Conservation (phyloP, 257 asterid genomes). For the Voacanga thouarsii region DNA sequence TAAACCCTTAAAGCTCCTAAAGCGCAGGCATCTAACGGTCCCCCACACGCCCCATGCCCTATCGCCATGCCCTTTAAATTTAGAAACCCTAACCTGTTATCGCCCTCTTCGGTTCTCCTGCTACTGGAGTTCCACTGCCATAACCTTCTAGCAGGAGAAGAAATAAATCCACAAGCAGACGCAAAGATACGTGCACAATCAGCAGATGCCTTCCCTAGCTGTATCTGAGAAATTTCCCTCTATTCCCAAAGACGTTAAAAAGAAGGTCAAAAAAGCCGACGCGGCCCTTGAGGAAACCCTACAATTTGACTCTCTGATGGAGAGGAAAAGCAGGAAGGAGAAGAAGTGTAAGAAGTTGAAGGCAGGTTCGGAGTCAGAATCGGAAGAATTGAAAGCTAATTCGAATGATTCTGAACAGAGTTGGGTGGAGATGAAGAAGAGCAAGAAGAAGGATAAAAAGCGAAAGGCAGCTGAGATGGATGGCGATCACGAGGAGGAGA, state of each 20-base stretch:
- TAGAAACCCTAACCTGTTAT: slow-evolving; percentile 38
- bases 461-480: slow-evolving; percentile 54
- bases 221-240: slow-evolving; percentile 35
- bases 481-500: slow-evolving; percentile 43
- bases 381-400: slow-evolving; percentile 22
- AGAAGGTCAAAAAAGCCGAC: slow-evolving; percentile 35
- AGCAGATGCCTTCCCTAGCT: slow-evolving; percentile 53
- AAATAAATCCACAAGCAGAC: neutral
- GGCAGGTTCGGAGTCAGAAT: slow-evolving; percentile 45
- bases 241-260: slow-evolving; percentile 40
- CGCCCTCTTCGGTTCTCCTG: slow-evolving; percentile 36
- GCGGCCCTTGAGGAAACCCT: slow-evolving; percentile 18
- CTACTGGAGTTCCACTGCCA: slow-evolving; percentile 31
- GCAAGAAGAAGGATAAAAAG: slow-evolving; percentile 57
- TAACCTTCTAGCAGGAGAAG: slow-evolving; percentile 35
- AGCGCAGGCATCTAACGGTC: slow-evolving; percentile 35
- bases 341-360: slow-evolving; percentile 57
- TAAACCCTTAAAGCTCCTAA: neutral
- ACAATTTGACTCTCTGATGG: slow-evolving; percentile 37
- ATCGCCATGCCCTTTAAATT: slow-evolving; percentile 29
- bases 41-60: neutral
- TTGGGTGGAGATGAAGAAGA: slow-evolving; percentile 27
- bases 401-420: neutral
- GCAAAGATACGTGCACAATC: neutral
- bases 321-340: slow-evolving; percentile 54